phyloP scores from a whole-genome alignment of 2,329 filamentous ascomycete species.

The Aureobasidium sp. region DNA sequence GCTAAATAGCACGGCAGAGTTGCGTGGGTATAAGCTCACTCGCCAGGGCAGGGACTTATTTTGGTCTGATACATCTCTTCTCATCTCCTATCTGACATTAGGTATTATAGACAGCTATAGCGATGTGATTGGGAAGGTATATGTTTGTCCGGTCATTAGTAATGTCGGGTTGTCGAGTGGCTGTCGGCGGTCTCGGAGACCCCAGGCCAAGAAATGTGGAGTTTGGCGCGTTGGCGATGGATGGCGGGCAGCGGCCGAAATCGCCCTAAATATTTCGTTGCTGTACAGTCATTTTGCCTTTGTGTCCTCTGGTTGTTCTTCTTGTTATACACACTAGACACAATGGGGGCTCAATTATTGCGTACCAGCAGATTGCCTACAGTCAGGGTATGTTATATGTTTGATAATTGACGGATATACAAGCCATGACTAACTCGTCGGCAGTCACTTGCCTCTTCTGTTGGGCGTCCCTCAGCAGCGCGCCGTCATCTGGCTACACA shows the following conservation, averaged over 20 bases:
- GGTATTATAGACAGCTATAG: background rate
- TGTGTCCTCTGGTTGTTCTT: background rate
- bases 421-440: background rate
- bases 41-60: background rate
- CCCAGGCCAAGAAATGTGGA: slow-evolving; percentile 2
- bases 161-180: background rate
- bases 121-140: background rate
- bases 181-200: background rate
- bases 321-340: slow-evolving; percentile 1
- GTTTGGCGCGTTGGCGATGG: background rate
- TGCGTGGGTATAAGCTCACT: background rate
- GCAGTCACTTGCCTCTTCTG: slow-evolving; percentile 14
- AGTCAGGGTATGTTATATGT: slow-evolving; percentile 2
- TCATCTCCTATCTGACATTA: background rate
- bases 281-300: background rate
- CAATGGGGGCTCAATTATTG: slow-evolving; percentile 13
- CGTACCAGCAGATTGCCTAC: slow-evolving; percentile 15
- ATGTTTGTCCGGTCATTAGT: background rate
- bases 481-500: slow-evolving; percentile 28
- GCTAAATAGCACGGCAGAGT: background rate
- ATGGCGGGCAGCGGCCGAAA: slow-evolving; percentile 1
- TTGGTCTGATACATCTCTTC: background rate
- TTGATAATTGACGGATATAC: background rate
- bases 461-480: background rate
- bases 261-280: slow-evolving; percentile 6